These are phyloP conservation scores for Centaurea solstitialis DNA, from an alignment of 129 eudicot genomes.

Conservation along the genomic window DNA sequence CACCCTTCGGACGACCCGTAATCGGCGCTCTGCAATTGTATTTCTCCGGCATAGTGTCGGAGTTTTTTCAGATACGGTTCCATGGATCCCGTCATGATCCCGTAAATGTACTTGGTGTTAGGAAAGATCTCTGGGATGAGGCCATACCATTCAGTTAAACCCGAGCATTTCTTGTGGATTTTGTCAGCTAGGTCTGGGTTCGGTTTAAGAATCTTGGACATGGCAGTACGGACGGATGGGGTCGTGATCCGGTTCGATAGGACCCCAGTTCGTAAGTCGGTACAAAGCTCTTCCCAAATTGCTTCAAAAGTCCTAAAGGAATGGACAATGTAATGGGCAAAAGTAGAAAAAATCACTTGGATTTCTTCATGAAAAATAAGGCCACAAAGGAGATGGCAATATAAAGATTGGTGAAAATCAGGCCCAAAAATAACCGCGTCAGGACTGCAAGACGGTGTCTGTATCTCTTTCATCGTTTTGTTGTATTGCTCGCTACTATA, in stretches of 20 bases:
- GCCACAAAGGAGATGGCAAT: conserved; percentile 86
- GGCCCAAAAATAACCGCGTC: conserved; percentile 80
- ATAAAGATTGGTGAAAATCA: conserved; percentile 78
- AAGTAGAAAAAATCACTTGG: too few species aligned
- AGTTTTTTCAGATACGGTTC: conserved; percentile 74
- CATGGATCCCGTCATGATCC: conserved; percentile 97
- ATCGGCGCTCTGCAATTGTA: conserved; percentile 73
- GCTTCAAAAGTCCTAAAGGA: too few species aligned
- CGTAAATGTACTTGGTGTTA: conserved; percentile 74
- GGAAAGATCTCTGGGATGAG: conserved; percentile 75
- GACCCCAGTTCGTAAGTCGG: too few species aligned
- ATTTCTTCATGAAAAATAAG: conserved; percentile 32
- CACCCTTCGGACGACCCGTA: conserved; percentile 97
- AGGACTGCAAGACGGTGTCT: conserved; percentile 75
- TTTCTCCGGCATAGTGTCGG: conserved; percentile 71
- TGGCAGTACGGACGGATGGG: too few species aligned
- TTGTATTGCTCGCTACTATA: conserved; percentile 54
- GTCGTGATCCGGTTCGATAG: too few species aligned
- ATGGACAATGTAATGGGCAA: too few species aligned
- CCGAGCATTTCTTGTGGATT: not conserved
- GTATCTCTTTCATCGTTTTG: conserved; percentile 70
- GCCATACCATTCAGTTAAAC: conserved; percentile 65
- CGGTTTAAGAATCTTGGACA: too few species aligned
- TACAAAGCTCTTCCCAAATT: too few species aligned
- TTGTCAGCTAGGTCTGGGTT: too few species aligned